Evolutionary conservation across 192 early-diverging fungal genomes (phyloP), one percentile per base, ranked within the genome.

Genomic region (Gigaspora rosea): DNA sequence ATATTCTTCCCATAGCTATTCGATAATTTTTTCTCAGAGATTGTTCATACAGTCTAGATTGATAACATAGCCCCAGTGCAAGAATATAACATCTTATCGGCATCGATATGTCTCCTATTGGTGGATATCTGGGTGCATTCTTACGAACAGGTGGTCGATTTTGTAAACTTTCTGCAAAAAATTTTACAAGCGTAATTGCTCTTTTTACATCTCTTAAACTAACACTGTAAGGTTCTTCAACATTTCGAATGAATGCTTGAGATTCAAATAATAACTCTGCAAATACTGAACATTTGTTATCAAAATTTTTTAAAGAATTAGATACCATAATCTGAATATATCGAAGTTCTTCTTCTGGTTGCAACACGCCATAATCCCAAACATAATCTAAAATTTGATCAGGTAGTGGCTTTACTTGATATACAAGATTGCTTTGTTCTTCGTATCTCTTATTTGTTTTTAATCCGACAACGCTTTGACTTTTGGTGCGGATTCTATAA

Each of bases 171-270:
- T 71, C 10, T 27, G 15, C 12, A 36, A 77, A 77, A 8, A 67
- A 77, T 10, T 54, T 50, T n/a, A 56, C 48, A 8, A 77, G 35
- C 1, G 36, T 69, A 36, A 77, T 73, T 8, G 75, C 75, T 18
- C 75, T 48, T 27, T 54, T 64, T 22, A 77, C 75, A 20, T 77
- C 75, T 13, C 75, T 69, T 35, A 77, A 68, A 48, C 75, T 77
- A 51, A 77, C 75, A n/a, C 75, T 77, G 13, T 77, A 59, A 20
- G 75, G 27, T 51, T 70, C 75, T 69, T 77, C 75, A 15, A 71
- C 41, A 3, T 0, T 13, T 13, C 75, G 67, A n/a, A 77, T 77
- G 47, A 70, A 77, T 12, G 49, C 32, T 77, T 77, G 75, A 22
- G 75, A 77, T 22, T 7, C 3, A 20, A 77, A 77, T 59, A 77